phyloP scores from a whole-genome alignment of 352 stramenopile genomes.

The Globisporangium nodosum region DNA sequence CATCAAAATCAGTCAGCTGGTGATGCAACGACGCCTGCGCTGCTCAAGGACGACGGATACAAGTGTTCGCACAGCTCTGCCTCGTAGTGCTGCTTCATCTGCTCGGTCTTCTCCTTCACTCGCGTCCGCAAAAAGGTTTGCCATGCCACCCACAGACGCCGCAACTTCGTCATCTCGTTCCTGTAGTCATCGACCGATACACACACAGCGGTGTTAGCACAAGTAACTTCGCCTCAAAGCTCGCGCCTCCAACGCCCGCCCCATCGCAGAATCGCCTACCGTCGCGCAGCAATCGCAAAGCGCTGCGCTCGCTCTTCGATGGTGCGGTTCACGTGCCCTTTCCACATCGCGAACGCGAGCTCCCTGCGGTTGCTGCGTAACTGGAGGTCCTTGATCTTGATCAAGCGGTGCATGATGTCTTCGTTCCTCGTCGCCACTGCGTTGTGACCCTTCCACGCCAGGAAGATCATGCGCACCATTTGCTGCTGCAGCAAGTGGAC shows the following conservation, averaged over 20 bases:
- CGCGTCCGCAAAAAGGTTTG: slow-evolving; percentile 46
- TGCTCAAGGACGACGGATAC: background rate
- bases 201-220: background rate
- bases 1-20: background rate
- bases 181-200: slow-evolving; percentile 9
- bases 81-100: slow-evolving; percentile 50
- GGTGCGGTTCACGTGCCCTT: slow-evolving; percentile 39
- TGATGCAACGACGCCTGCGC: background rate
- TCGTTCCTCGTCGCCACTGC: slow-evolving; percentile 33
- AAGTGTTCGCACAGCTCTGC: slow-evolving; percentile 36
- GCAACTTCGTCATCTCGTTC: slow-evolving; percentile 42
- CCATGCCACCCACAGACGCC: slow-evolving; percentile 42
- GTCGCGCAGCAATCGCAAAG: slow-evolving; percentile 44
- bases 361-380: slow-evolving; percentile 33
- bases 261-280: slow-evolving; percentile 14
- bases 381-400: slow-evolving; percentile 66
- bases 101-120: slow-evolving; percentile 44
- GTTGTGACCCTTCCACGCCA: slow-evolving; percentile 72
- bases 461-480: slow-evolving; percentile 75
- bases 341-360: slow-evolving; percentile 54
- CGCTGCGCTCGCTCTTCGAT: slow-evolving; percentile 58
- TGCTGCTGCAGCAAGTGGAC: slow-evolving; percentile 45
- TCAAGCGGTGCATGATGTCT: slow-evolving; percentile 49
- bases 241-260: background rate
- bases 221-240: background rate